phyloP scores from a whole-genome alignment of 306 rosid genomes.

The Parietaria judaica region DNA sequence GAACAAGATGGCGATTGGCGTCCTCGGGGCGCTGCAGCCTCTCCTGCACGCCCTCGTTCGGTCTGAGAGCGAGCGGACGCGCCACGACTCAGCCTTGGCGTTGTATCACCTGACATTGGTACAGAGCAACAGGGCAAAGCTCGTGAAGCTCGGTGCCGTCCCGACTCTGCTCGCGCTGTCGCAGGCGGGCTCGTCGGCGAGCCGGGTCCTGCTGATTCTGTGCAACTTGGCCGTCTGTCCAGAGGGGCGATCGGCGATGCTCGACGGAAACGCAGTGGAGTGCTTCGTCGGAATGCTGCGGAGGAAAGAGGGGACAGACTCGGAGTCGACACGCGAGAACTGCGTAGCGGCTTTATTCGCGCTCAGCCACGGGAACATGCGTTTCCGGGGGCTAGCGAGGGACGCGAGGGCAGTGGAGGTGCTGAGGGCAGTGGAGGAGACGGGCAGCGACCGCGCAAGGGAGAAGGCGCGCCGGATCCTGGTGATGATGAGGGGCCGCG shows the following conservation, averaged over 20 bases:
- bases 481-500: constrained; percentile 55
- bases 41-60: constrained; percentile 62
- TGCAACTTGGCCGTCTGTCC: constrained; percentile 56
- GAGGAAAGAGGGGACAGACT: constrained; percentile 41
- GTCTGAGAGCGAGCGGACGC: constrained; percentile 60
- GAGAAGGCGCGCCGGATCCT: constrained; percentile 69
- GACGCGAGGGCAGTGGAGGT: constrained; percentile 75
- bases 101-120: constrained; percentile 64
- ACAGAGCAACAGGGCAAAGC: constrained; percentile 73
- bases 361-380: constrained; percentile 69
- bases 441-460: constrained; percentile 72
- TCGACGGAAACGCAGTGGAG: constrained; percentile 71
- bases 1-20: constrained; percentile 88
- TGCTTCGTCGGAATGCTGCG: constrained; percentile 43
- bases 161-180: constrained; percentile 44
- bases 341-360: constrained; percentile 72
- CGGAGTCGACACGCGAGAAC: constrained; percentile 73
- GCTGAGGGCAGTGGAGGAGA: constrained; percentile 55
- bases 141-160: constrained; percentile 61
- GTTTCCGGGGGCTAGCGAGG: constrained; percentile 79
- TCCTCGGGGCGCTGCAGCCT: constrained; percentile 72
- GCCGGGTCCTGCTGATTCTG: constrained; percentile 52
- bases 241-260: constrained; percentile 78
- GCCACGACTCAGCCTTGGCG: constrained; percentile 75
- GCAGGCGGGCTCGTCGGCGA: constrained; percentile 32